phyloP scores from a whole-genome alignment of 2,329 filamentous ascomycete species.

The Scorias spongiosa region DNA sequence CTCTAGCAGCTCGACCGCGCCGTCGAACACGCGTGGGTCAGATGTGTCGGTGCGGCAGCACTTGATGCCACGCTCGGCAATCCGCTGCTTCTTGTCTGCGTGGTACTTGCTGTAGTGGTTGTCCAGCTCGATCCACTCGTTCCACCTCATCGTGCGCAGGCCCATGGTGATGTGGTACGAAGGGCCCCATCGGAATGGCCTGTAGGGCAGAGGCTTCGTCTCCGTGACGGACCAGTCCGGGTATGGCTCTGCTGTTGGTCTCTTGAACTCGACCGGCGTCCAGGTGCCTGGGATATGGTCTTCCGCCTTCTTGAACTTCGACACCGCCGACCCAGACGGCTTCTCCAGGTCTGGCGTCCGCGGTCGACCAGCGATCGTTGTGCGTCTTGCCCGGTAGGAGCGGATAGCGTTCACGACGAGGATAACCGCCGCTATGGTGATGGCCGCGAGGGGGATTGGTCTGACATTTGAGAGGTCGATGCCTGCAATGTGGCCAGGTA shows the following conservation, averaged over 20 bases:
- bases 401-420: not conserved
- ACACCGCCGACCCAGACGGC: constrained; percentile 13
- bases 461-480: not conserved
- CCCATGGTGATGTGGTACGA: constrained; percentile 62
- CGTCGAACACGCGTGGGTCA: constrained; percentile 41
- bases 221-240: constrained; percentile 50
- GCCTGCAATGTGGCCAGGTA: not conserved
- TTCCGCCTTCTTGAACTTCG: constrained; percentile 17
- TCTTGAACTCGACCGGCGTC: constrained; percentile 42
- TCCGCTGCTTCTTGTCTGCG: constrained; percentile 52
- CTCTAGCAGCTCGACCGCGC: constrained; percentile 60
- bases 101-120: constrained; percentile 63
- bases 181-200: constrained; percentile 63
- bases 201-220: constrained; percentile 63
- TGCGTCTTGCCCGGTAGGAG: not conserved
- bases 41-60: constrained; percentile 51
- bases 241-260: constrained; percentile 46
- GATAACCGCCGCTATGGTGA: not conserved
- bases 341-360: constrained; percentile 33
- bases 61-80: constrained; percentile 49
- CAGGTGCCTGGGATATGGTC: constrained; percentile 34
- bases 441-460: not conserved
- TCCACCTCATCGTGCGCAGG: constrained; percentile 50
- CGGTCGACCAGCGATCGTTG: not conserved
- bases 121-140: constrained; percentile 76